These are phyloP conservation scores for Saprolegnia diclina DNA, from an alignment of 352 stramenopile species.

Conservation along the genomic window DNA sequence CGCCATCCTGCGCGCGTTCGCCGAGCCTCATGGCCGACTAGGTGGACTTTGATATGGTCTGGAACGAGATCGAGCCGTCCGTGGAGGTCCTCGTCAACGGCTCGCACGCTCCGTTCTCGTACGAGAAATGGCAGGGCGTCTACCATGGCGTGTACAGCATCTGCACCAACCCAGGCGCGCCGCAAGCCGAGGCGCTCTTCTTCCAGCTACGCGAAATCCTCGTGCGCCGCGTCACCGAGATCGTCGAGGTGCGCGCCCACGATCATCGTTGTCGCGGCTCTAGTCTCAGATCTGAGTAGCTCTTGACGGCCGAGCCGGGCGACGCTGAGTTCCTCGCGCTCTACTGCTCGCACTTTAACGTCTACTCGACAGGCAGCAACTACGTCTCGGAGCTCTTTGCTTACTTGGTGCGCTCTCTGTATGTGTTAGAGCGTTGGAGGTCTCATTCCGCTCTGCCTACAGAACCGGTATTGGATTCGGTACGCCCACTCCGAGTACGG, in stretches of 20 bases:
- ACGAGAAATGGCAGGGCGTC: slow-evolving; percentile 83
- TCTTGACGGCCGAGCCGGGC: slow-evolving; percentile 50
- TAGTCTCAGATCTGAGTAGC: slow-evolving; percentile 26
- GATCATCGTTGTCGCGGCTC: not conserved
- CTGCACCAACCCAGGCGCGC: slow-evolving; percentile 72
- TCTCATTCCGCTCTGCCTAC: not conserved
- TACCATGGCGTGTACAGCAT: slow-evolving; percentile 87
- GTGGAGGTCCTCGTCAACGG: slow-evolving; percentile 71
- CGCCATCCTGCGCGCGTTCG: not conserved
- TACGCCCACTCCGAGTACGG: slow-evolving; percentile 82
- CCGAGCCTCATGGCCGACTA: slow-evolving; percentile 24
- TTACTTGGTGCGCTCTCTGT: slow-evolving; percentile 46
- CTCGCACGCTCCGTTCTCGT: slow-evolving; percentile 54
- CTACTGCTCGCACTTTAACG: slow-evolving; percentile 65
- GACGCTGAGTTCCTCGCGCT: slow-evolving; percentile 59
- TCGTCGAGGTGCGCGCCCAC: slow-evolving; percentile 38
- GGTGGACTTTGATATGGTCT: slow-evolving; percentile 83
- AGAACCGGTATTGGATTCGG: slow-evolving; percentile 85
- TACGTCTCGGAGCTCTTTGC: slow-evolving; percentile 82
- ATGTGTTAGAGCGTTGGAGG: slow-evolving; percentile 4
- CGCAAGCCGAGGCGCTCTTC: slow-evolving; percentile 78
- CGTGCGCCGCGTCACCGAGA: slow-evolving; percentile 55
- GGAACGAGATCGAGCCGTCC: slow-evolving; percentile 74
- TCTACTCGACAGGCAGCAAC: slow-evolving; percentile 61
- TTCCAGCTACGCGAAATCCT: slow-evolving; percentile 68